These are phyloP conservation scores for Gastrolobium bilobum DNA, from an alignment of 306 rosid genomes.

Conservation along the genomic window DNA sequence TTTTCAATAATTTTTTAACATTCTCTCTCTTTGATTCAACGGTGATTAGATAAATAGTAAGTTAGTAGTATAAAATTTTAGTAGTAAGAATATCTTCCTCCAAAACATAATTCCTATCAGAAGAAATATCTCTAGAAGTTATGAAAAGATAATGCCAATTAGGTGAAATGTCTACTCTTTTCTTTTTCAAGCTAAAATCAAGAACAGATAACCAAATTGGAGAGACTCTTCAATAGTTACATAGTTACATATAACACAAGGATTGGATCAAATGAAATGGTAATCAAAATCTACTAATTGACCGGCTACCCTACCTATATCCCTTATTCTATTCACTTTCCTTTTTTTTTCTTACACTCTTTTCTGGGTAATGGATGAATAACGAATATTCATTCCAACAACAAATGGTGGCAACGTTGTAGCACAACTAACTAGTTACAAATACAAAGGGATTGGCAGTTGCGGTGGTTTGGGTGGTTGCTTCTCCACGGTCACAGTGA, in stretches of 20 bases:
- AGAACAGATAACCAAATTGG: conserved; percentile 34
- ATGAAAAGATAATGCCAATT: background rate
- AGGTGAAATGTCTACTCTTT: background rate
- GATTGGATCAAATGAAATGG: conserved; percentile 52
- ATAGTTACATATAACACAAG: conserved; percentile 34
- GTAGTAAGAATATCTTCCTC: too few species aligned
- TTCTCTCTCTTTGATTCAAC: too few species aligned
- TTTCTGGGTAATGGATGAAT: background rate
- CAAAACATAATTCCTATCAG: background rate
- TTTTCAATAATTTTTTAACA: too few species aligned
- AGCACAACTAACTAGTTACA: conserved; percentile 11
- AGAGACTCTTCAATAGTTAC: conserved; percentile 16
- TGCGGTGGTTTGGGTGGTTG: conserved; percentile 75
- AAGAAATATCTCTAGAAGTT: background rate
- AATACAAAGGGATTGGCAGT: conserved; percentile 61
- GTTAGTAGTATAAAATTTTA: too few species aligned
- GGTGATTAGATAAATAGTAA: too few species aligned
- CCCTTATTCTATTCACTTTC: background rate
- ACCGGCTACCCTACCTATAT: conserved; percentile 7
- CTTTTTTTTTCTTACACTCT: background rate
- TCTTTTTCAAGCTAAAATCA: background rate
- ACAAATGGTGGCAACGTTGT: conserved; percentile 32
- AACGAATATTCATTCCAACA: conserved; percentile 3
- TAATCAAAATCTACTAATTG: background rate
- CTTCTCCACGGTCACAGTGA: conserved; percentile 60